phyloP scores from a whole-genome alignment of 2,329 filamentous ascomycete species.

The Talaromyces amestolkiae region DNA sequence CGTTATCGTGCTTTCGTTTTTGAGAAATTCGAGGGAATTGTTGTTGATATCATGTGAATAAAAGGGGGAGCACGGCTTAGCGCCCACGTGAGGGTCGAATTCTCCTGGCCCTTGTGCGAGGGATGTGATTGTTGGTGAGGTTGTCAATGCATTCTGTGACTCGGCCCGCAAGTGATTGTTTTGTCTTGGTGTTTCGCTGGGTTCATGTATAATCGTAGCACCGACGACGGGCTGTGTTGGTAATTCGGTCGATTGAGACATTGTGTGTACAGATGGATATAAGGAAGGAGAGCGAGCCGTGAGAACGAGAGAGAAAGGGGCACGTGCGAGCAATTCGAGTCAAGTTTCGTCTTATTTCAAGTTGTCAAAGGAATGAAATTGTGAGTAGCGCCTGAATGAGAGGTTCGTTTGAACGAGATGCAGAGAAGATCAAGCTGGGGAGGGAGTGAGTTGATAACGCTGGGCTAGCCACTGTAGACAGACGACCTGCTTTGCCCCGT shows the following conservation, averaged over 20 bases:
- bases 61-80: conserved; percentile 20
- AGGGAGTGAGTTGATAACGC: not conserved
- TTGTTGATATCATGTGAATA: conserved; percentile 23
- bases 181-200: not conserved
- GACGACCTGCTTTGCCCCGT: not conserved
- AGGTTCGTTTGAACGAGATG: not conserved
- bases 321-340: not conserved
- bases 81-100: conserved; percentile 20
- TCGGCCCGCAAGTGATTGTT: not conserved
- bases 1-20: conserved; percentile 22
- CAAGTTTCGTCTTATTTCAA: not conserved
- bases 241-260: conserved; percentile 13
- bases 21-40: conserved; percentile 28
- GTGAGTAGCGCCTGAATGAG: not conserved
- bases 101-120: conserved; percentile 9
- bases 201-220: conserved; percentile 9
- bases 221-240: conserved; percentile 16
- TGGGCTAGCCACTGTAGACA: too few species aligned
- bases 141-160: not conserved
- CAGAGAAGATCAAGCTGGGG: not conserved
- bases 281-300: not conserved
- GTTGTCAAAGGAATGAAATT: not conserved
- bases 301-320: not conserved
- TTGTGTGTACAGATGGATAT: not conserved
- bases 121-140: conserved; percentile 14